Conservation (phyloP, 257 asterid genomes). For the Nicotiana noctiflora region DNA sequence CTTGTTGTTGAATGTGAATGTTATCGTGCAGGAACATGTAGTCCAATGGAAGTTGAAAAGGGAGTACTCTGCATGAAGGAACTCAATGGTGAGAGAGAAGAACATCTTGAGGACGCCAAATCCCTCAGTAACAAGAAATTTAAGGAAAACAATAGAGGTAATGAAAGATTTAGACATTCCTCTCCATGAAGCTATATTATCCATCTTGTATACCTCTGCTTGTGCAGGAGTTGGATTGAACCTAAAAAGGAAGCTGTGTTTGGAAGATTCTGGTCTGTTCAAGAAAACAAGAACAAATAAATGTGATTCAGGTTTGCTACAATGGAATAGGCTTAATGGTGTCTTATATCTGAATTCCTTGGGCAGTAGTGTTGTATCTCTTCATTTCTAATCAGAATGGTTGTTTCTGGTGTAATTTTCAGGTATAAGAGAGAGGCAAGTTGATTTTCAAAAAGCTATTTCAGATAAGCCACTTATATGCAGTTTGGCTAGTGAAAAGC, state of each 20-base stretch:
- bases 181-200: background rate
- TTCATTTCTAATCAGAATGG: background rate
- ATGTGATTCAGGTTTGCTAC: constrained; percentile 22
- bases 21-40: constrained; percentile 35
- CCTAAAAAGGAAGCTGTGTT: constrained; percentile 41
- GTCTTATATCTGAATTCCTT: background rate
- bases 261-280: constrained; percentile 23
- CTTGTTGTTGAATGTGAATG: background rate
- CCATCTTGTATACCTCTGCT: constrained; percentile 8
- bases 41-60: constrained; percentile 17
- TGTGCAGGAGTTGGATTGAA: constrained; percentile 15
- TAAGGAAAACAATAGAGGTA: constrained; percentile 31
- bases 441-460: background rate
- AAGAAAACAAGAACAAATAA: constrained; percentile 45
- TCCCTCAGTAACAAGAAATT: constrained; percentile 16
- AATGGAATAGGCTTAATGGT: background rate
- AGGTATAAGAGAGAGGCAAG: constrained; percentile 23
- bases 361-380: background rate
- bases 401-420: background rate
- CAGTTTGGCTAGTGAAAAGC: constrained; percentile 24
- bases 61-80: background rate
- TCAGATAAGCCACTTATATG: constrained; percentile 20
- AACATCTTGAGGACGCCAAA: constrained; percentile 16
- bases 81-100: constrained; percentile 16
- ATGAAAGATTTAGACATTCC: background rate